Evolutionary conservation across 2,329 filamentous ascomycete species (phyloP), one percentile per base, ranked within the genome.

Genomic region (Esteya vermicola): DNA sequence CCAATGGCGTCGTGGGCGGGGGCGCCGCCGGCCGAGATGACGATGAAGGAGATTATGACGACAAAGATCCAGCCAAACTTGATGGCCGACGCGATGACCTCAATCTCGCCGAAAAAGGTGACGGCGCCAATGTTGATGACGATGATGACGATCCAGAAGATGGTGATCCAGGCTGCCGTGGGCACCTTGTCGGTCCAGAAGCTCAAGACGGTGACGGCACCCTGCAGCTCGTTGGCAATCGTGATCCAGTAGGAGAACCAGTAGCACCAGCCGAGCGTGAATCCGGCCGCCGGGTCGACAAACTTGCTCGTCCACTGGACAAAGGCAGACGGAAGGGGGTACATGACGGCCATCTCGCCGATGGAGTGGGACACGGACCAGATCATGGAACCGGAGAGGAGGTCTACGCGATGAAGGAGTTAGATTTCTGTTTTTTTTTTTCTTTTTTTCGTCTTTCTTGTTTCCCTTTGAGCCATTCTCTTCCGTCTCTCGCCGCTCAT

Each of bases 311-410:
- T 33, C 33, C 33, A 43, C 13, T 43, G 36, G 23, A 43, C 37
- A 26, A 43, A 39, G 36, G 19, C 39, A 12, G 36, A 36, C 3
- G 41, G 39, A 4, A 43, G 36, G 6, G 41, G 41, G 13, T 39
- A 39, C 16, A 19, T 21, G 13, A 42, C 39, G n/a, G 40, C 39
- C 40, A 42, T 42, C n/a, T 42, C 40, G 8, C 40, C 40, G 32
- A 42, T 36, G 3, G 40, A 39, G 18, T 42, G 40, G 27, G 39
- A 33, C 4, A 42, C 26, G 7, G 36, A 32, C 40, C 40, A 42
- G n/a, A 42, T n/a, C n/a, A n/a, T n/a, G n/a, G n/a, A n/a, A n/a
- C n/a, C n/a, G n/a, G n/a, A n/a, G n/a, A n/a, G n/a, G n/a, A n/a
- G n/a, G n/a, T n/a, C n/a, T n/a, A n/a, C n/a, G n/a, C n/a, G n/a